phyloP scores from a whole-genome alignment of 345 rosid genomes.

The Hibiscus syriacus region DNA sequence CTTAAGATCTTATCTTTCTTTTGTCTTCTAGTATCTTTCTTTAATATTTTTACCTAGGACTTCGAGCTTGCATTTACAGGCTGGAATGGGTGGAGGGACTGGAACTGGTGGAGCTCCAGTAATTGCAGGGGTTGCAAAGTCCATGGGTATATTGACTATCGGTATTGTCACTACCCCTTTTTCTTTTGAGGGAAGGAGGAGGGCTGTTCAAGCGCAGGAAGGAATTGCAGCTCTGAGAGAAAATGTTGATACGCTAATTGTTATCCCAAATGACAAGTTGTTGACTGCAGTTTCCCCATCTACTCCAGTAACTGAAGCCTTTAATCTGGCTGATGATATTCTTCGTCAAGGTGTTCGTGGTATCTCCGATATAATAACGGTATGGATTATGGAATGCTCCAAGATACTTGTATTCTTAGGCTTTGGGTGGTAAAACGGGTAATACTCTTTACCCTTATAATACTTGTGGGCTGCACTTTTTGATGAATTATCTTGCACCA shows the following conservation, averaged over 20 bases:
- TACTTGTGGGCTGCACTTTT: not conserved
- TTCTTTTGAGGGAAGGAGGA: slow-evolving; percentile 92
- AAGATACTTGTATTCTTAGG: slow-evolving; percentile 2
- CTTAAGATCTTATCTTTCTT: not conserved
- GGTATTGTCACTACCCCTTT: slow-evolving; percentile 97
- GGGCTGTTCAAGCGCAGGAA: slow-evolving; percentile 94
- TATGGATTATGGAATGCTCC: not conserved
- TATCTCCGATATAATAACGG: not conserved
- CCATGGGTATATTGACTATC: slow-evolving; percentile 94
- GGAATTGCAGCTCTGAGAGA: slow-evolving; percentile 86
- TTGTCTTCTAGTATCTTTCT: slow-evolving; percentile 2
- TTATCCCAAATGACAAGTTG: slow-evolving; percentile 95
- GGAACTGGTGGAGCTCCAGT: slow-evolving; percentile 97
- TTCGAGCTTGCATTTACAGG: slow-evolving; percentile 38
- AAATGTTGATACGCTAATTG: slow-evolving; percentile 91
- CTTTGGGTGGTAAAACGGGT: not conserved
- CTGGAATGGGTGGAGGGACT: slow-evolving; percentile 99
- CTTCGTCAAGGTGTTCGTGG: not conserved
- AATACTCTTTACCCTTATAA: no score
- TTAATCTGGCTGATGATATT: slow-evolving; percentile 2
- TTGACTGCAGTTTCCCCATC: not conserved
- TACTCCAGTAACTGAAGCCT: not conserved
- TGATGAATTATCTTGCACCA: not conserved
- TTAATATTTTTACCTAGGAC: slow-evolving; percentile 11
- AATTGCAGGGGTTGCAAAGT: slow-evolving; percentile 88